Percentiles rank a stretch among this genome's conserved stretches.
These are phyloP conservation scores for Leishmania tropica DNA, from an alignment of 208 protist species.

Conservation along the genomic window DNA sequence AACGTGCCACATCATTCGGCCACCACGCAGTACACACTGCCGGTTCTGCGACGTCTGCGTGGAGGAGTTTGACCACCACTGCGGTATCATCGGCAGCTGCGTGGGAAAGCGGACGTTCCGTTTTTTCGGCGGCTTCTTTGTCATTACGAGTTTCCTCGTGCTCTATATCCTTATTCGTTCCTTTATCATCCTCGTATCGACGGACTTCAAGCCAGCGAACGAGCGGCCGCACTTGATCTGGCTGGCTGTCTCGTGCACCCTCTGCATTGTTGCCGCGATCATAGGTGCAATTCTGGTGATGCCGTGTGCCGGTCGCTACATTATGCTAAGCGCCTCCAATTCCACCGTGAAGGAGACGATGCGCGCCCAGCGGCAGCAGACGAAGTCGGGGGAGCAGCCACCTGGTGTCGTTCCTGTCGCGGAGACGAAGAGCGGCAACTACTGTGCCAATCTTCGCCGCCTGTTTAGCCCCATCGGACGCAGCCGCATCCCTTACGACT, in stretches of 20 bases:
- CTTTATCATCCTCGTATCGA: slow-evolving; percentile 32
- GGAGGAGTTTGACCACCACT: slow-evolving; percentile 90
- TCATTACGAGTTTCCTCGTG: slow-evolving; percentile 41
- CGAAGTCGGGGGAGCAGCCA: slow-evolving; percentile 5
- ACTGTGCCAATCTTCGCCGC: slow-evolving; percentile 40
- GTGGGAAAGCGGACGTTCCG: slow-evolving; percentile 83
- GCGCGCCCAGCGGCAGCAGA: slow-evolving; percentile 11
- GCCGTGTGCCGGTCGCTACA: slow-evolving; percentile 44
- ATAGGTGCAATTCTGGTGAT: slow-evolving; percentile 32
- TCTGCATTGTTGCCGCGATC: slow-evolving; percentile 25
- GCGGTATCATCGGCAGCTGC: slow-evolving; percentile 73
- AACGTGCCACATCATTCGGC: slow-evolving; percentile 82
- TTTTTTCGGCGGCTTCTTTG: slow-evolving; percentile 84
- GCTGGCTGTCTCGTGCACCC: slow-evolving; percentile 26
- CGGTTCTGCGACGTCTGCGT: slow-evolving; percentile 83
- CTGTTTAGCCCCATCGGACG: slow-evolving; percentile 54
- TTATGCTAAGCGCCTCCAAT: slow-evolving; percentile 50
- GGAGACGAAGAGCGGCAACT: slow-evolving; percentile 33
- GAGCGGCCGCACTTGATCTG: slow-evolving; percentile 26
- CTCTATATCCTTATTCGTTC: slow-evolving; percentile 54
- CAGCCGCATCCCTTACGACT: slow-evolving; percentile 42
- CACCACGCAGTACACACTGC: slow-evolving; percentile 83
- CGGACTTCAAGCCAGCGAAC: slow-evolving; percentile 11
- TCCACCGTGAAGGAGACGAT: slow-evolving; percentile 53
- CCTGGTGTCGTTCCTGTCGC: slow-evolving; percentile 10